Evolutionary conservation across 768 basidiomycete species (phyloP), one percentile per base, ranked within the genome.

Genomic region (Nevesoporus exiguus): DNA sequence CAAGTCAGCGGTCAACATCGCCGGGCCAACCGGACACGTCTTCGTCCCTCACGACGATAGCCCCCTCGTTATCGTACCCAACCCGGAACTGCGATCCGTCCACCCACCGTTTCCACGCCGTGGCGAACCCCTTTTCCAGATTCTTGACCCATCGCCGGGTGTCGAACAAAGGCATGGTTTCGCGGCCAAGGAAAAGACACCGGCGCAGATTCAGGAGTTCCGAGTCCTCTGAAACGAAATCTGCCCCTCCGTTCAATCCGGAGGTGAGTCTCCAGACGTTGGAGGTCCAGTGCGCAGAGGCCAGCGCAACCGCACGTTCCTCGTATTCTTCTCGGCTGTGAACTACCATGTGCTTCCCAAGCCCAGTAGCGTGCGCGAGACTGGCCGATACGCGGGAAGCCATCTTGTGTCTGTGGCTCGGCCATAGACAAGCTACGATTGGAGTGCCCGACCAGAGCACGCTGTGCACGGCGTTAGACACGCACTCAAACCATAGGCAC

Each of bases 371-470:
- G 34, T 69, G 61, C 7, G 71, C 78, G 43, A 80, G 74, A 55
- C 77, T 77, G 21, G 79, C 76, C 3, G 72, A 78, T 25, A 81
- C 80, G 7, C 79, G 73, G 17, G 77, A 78, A 50, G 73, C 76
- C 77, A 80, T 80, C 61, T 79, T 80, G 58, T 76, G 69, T 36
- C 61, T 55, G 54, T 80, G 73, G 52, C 68, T 73, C 7, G 79
- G 76, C 69, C 67, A 79, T 19, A 70, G 50, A 41, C 69, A 72
- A n/a, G 79, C 78, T 27, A 80, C 60, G 34, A 80, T 69, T 27
- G 79, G 79, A 2, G 80, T 80, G 9, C 80, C 78, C 0, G 77
- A 71, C 80, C 79, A 80, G 24, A 80, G 66, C 31, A 80, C 75
- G 60, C 77, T 78, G 60, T 40, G 2, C 36, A 27, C 13, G 11